Base-by-base conservation (phyloP, 805 yeast genomes). In the Kregervanrija pseudodelftensis region DNA sequence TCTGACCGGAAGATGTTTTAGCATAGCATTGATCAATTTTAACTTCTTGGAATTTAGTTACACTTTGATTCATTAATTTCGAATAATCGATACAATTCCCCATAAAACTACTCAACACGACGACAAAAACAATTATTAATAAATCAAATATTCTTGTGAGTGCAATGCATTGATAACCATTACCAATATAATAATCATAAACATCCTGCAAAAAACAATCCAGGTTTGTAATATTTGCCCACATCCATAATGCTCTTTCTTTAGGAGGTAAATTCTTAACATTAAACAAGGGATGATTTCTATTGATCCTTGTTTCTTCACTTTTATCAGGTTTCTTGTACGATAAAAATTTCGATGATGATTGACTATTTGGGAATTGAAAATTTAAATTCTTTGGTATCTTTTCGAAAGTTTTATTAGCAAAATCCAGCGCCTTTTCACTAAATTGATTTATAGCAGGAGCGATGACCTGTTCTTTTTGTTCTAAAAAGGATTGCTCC, bases 211-310 rank as follows among this genome's bases (percentile, higher is more conserved):
- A 68, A 55, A 91, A 93, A 39, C 79, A 75, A 65, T 93, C 99
- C 61, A 93, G 73, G 61, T 93, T 93, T 53, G 85, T 87, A 17
- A 93, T 87, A 57, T 93, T 93, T 1, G 98, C 95, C 98, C 99
- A 93, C 48, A 87, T 74, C 88, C 97, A 93, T 13, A 85, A 68
- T 0, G 98, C 95, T 40, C 88, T 68, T 58, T 90, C 96, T 47
- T 70, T 69, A 1, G 85, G 77, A 41, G 79, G 76, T 28, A 80
- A 57, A 1, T 73, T 67, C 8, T 75, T 39, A 7, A 51, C 49
- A 31, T 43, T 47, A n/a, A 44, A 44, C 4, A 49, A 12, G 17
- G 42, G 39, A 9, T 38, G 41, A 16, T 43, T 11, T 12, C 33
- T 13, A 11, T 4, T 34, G 17, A 10, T 14, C 15, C n/a, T 30